Evolutionary conservation across 2,329 filamentous ascomycete species (phyloP), one percentile per base, ranked within the genome.

Genomic region (Pseudopithomyces chartarum): DNA sequence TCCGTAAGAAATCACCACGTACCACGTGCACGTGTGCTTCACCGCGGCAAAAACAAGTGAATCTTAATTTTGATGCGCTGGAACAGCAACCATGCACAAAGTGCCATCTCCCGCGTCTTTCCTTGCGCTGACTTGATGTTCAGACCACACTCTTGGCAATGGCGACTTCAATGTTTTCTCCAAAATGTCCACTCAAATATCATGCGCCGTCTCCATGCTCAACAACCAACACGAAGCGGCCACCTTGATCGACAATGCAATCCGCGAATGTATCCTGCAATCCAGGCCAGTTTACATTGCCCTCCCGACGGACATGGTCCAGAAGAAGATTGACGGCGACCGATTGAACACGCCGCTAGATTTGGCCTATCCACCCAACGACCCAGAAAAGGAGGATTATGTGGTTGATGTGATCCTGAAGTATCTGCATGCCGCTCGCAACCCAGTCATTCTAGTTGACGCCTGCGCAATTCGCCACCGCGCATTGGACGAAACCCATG

Each of bases 221-320:
- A 88, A 86, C 70, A 84, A 90, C 60, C 85, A 89, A 1, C 76
- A 82, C 56, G 88, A 90, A 62, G 90, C 90, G 40, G 87, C 91
- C 10, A 79, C 81, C 13, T 85, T 92, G 67, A 93, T 96, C 64
- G 92, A 96, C 73, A 83, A 90, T 66, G 86, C 89, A 3, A 82
- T 96, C 26, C 84, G 85, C 32, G 83, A 92, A 76, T 95, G 91
- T 73, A 91, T 85, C 79, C 76, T 91, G 43, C 81, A 85, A 55
- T 91, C 88, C 58, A 84, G 90, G 19, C 92, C 92, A 2, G 90
- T 96, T 48, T 96, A 96, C 76, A 87, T 96, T 65, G 88, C 88
- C 71, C 80, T 96, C 8, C 91, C 92, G 2, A 91, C 90, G 15
- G 91, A 96, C 71, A 90, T 95, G 82, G 87, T 90, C 10, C 80